Percentiles rank a stretch among this genome's conserved stretches.
Evolutionary conservation across 768 basidiomycete genomes (phyloP).

Genomic region (Leucocoprinus birnbaumii): DNA sequence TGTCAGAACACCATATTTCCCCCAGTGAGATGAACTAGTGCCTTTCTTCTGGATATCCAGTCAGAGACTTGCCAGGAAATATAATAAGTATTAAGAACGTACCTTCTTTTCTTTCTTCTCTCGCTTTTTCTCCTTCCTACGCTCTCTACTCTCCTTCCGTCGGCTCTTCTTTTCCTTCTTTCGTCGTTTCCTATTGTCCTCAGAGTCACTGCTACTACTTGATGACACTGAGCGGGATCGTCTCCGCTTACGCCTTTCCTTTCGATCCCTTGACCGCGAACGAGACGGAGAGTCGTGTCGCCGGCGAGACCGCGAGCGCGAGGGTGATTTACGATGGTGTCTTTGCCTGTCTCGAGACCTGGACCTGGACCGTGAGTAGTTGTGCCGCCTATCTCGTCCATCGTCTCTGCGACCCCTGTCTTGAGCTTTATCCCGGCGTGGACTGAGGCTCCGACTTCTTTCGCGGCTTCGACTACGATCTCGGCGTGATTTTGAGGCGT

Average conservation of each 20-base stretch:
- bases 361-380: conserved; percentile 14
- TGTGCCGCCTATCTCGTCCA: conserved; percentile 16
- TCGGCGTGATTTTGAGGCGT: not conserved
- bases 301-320: conserved; percentile 24
- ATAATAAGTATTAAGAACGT: no score
- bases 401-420: conserved; percentile 7
- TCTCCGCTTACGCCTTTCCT: conserved; percentile 20
- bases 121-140: conserved; percentile 28
- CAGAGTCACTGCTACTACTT: conserved; percentile 19
- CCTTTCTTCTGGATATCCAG: conserved; percentile 49
- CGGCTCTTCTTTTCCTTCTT: conserved; percentile 48
- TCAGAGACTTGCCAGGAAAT: no score
- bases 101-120: conserved; percentile 68
- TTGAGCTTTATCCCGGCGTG: conserved; percentile 1
- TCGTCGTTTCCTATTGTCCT: conserved; percentile 38
- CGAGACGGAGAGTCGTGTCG: conserved; percentile 23
- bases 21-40: conserved; percentile 70
- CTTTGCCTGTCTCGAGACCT: conserved; percentile 19
- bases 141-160: conserved; percentile 41
- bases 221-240: conserved; percentile 43
- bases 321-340: conserved; percentile 10
- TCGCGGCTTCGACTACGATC: conserved; percentile 16
- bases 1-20: conserved; percentile 84
- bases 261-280: conserved; percentile 21
- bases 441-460: conserved; percentile 1